Evolutionary conservation across 2,329 filamentous ascomycete genomes (phyloP).

Genomic region (Fusarium hostae): DNA sequence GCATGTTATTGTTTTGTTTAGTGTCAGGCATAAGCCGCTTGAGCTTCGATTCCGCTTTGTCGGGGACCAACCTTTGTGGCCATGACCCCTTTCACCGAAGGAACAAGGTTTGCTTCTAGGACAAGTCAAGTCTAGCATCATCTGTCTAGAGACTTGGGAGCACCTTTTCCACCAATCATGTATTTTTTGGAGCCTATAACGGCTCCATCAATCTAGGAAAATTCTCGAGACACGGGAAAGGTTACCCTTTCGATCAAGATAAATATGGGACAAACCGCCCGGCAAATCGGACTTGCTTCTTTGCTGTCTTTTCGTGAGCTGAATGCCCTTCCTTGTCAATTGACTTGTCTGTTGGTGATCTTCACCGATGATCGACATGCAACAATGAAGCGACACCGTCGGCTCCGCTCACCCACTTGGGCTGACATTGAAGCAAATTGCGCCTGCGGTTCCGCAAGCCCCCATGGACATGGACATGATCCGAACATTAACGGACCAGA

Average conservation of each 20-base stretch:
- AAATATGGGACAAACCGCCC: neutral
- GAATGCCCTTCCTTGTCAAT: neutral
- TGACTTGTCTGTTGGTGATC: neutral
- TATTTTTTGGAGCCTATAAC: neutral
- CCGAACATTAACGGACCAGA: constrained; percentile 9
- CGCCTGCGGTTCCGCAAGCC: constrained; percentile 21
- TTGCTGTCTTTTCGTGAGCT: neutral
- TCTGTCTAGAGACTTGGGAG: neutral
- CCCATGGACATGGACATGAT: neutral
- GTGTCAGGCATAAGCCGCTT: neutral
- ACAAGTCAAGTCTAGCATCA: constrained; percentile 1
- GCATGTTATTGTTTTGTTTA: neutral
- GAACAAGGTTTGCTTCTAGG: constrained; percentile 24
- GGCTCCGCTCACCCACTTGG: constrained; percentile 11
- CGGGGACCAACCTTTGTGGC: neutral
- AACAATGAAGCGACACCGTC: neutral
- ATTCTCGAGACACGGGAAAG: neutral
- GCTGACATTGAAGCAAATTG: constrained; percentile 8
- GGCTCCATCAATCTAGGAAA: neutral
- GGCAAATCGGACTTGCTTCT: neutral
- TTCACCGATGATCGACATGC: constrained; percentile 7
- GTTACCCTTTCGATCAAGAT: neutral
- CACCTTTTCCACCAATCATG: neutral
- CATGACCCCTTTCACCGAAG: neutral
- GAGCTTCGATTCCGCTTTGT: neutral